phyloP scores from a whole-genome alignment of 805 yeast species.

The Wickerhamiella azymoides region DNA sequence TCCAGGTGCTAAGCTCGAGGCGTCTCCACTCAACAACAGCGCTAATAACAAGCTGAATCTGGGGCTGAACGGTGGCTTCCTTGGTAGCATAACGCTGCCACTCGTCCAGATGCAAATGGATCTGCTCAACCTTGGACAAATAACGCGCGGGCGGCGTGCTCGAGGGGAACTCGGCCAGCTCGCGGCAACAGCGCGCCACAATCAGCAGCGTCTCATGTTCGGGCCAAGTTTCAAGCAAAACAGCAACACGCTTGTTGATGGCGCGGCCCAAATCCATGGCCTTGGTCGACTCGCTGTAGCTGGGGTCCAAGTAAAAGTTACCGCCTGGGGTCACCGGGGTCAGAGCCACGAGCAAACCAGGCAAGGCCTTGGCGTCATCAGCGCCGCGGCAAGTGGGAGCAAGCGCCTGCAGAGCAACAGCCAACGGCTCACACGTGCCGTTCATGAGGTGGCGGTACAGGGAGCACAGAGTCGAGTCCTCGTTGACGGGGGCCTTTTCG shows the following conservation, averaged over 20 bases:
- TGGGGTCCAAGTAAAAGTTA: constrained; percentile 53
- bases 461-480: constrained; percentile 2
- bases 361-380: constrained; percentile 6
- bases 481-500: constrained; percentile 14
- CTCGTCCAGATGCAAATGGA: constrained; percentile 67
- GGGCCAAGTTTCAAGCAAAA: constrained; percentile 64
- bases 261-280: constrained; percentile 40
- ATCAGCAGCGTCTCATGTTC: constrained; percentile 83
- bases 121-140: constrained; percentile 72
- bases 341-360: constrained; percentile 13
- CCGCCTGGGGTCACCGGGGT: constrained; percentile 26
- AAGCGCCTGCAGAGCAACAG: background rate
- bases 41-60: constrained; percentile 44
- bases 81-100: constrained; percentile 89
- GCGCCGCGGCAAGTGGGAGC: background rate
- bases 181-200: constrained; percentile 47
- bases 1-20: constrained; percentile 79
- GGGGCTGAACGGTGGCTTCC: constrained; percentile 47
- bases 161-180: constrained; percentile 48
- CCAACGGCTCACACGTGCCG: background rate
- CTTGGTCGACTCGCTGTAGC: constrained; percentile 42
- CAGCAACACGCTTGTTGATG: constrained; percentile 33
- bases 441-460: constrained; percentile 2
- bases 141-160: constrained; percentile 62
- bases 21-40: constrained; percentile 85